phyloP scores from a whole-genome alignment of 768 basidiomycete species.

The Xerocomus potaroensis region DNA sequence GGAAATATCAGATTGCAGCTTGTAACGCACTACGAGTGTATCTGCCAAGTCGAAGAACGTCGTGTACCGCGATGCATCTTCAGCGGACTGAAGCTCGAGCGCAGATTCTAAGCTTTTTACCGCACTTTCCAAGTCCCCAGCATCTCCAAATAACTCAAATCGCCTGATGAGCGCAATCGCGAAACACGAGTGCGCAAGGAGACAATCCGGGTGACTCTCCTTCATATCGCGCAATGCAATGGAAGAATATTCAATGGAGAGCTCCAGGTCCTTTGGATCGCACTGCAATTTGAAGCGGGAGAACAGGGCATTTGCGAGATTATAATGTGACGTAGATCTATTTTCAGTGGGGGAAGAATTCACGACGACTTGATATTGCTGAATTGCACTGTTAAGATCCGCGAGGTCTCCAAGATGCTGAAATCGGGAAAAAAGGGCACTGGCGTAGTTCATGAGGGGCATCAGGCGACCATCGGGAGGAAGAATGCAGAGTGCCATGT shows the following conservation, averaged over 20 bases:
- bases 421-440: slow-evolving; percentile 27
- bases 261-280: slow-evolving; percentile 18
- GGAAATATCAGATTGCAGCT: slow-evolving; percentile 8
- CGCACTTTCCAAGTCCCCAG: slow-evolving; percentile 26
- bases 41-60: slow-evolving; percentile 26
- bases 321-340: slow-evolving; percentile 20
- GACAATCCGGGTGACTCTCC: slow-evolving; percentile 13
- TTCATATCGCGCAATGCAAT: slow-evolving; percentile 16
- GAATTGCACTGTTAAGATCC: slow-evolving; percentile 23
- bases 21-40: slow-evolving; percentile 26
- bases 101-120: slow-evolving; percentile 22
- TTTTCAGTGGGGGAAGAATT: slow-evolving; percentile 16
- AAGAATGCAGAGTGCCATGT: slow-evolving; percentile 17
- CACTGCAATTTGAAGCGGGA: slow-evolving; percentile 25
- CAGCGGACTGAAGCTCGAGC: slow-evolving; percentile 15
- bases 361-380: slow-evolving; percentile 20
- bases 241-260: slow-evolving; percentile 20
- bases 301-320: slow-evolving; percentile 29
- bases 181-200: slow-evolving; percentile 19
- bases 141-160: slow-evolving; percentile 13
- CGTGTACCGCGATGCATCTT: slow-evolving; percentile 11
- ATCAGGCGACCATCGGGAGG: slow-evolving; percentile 17
- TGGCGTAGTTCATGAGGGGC: slow-evolving; percentile 28
- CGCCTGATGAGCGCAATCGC: slow-evolving; percentile 22
- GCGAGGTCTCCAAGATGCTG: slow-evolving; percentile 15